A percentile compares a stretch with the other conserved stretches of the same genome.
phyloP scores from a whole-genome alignment of 805 yeast species.

The Metschnikowia picachoensis region DNA sequence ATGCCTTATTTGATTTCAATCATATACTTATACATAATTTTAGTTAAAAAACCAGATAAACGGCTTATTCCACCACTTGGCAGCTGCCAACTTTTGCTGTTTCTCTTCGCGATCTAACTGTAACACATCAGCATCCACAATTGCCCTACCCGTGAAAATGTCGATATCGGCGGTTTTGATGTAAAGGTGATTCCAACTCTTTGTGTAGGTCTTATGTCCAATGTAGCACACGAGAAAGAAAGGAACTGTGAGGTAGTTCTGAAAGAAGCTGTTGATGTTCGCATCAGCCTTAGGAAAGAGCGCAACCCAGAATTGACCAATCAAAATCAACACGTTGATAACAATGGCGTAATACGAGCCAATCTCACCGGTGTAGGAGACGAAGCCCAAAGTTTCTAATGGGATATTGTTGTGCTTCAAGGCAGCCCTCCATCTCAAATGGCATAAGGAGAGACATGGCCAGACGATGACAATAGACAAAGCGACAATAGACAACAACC shows the following conservation, averaged over 20 bases:
- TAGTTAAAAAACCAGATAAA: constrained; percentile 16
- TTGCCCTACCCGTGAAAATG: constrained; percentile 17
- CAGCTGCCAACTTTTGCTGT: constrained; percentile 10
- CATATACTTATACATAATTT: not conserved
- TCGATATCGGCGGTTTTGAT: constrained; percentile 21
- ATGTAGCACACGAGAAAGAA: constrained; percentile 20
- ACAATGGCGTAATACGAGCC: constrained; percentile 35
- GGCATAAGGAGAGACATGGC: constrained; percentile 24
- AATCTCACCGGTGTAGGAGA: constrained; percentile 36
- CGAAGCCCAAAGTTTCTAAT: constrained; percentile 22
- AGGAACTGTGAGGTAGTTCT: constrained; percentile 24
- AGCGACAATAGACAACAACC: constrained; percentile 28
- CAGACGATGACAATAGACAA: constrained; percentile 23
- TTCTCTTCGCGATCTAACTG: constrained; percentile 22
- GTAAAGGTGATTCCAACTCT: constrained; percentile 19
- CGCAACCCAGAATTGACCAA: constrained; percentile 44
- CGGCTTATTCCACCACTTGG: constrained; percentile 15
- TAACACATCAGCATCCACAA: constrained; percentile 22
- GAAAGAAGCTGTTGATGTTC: constrained; percentile 24
- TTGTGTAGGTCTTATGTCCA: constrained; percentile 22
- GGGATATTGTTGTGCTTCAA: constrained; percentile 21
- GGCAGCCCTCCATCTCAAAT: constrained; percentile 27
- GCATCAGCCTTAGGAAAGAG: constrained; percentile 32
- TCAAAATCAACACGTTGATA: constrained; percentile 30
- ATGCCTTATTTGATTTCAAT: not conserved